Base-by-base conservation (phyloP, 1,284 basidiomycete genomes). In the Leccinum fuscescens region DNA sequence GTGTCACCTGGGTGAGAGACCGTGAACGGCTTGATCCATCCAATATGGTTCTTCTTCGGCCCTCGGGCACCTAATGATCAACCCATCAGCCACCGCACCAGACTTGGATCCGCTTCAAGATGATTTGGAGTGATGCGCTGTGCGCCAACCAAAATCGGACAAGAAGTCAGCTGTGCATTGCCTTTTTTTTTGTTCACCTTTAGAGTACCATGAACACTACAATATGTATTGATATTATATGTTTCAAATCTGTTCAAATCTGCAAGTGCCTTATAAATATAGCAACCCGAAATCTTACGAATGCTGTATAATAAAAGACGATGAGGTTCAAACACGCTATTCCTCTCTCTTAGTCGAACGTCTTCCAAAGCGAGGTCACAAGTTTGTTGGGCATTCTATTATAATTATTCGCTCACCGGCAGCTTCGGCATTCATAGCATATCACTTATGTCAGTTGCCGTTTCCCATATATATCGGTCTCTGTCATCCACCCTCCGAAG, bases 401-500 rank as follows among this genome's bases (percentile, higher is more conserved):
- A 11, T 44, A 11, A 20, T 62, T 62, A 50, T 11, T 56, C 52
- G 56, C 31, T 27, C 31, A 37, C 24, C 14, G 17, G 42, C 42
- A 20, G 42, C 12, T 57, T 44, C 17, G 35, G 46, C 22, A 20
- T 22, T 4, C 20, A 48, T 24, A 27, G 37, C 44, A 44, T 44
- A 20, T 44, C 42, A 7, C 14, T 15, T 15, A 56, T 59, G 31
- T 54, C 48, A 56, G 54, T 48, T 53, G 44, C 39, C 24, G 24
- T 50, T 53, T 64, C 69, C 60, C 67, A 61, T 72, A 61, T 69
- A 61, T 72, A 69, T 67, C 69, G 63, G 4, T 57, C 69, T 62
- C 55, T 72, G 6, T 48, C 65, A 4, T 33, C 39, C 3, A 17
- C 57, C 39, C 15, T 60, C 60, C 44, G 44, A 20, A 70, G 46